Base-by-base conservation (phyloP, 768 basidiomycete species). In the Mycena epipterygia region DNA sequence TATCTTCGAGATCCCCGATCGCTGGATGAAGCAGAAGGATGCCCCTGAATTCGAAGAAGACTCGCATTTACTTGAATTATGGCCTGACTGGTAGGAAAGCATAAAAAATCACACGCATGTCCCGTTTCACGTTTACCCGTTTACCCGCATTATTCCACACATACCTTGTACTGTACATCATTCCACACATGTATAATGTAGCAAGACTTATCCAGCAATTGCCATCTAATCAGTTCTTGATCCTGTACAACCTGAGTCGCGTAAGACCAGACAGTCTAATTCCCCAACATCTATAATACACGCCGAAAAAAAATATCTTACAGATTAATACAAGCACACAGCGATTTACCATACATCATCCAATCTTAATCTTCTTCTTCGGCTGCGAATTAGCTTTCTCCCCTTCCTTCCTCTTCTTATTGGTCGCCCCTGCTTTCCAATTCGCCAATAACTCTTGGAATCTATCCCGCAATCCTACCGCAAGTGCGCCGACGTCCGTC, bases 1-100 rank as follows among this genome's bases (percentile, higher is more conserved):
- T 64, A 51, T 68, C 51, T 61, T 66, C 33, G 13, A 96, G 95
- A 89, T 94, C 51, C 95, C 95, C 13, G 95, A 96, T 79, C 89
- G 95, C 57, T 96, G 95, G 95, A 93, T 94, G 93, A 96, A 96
- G 79, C 91, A 91, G 68, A 89, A 86, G 63, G 93, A 95, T 74
- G 85, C 87, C 0, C 89, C 93, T 2, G 93, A 73, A 48, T 51
- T 73, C n/a, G 68, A 95, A 77, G 94, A 94, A 76, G 94, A 95
- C 70, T 81, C 86, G 7, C 85, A 86, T 65, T 78, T 90, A 2
- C 81, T 81, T 32, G 90, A 91, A 66, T 79, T 90, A 44, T 90
- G 89, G 89, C 89, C 89, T 2, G 90, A 90, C 76, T 91, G 90
- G 90, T 91, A 81, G 46, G 53, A 56, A 56, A 35, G 32, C 42